phyloP scores from a whole-genome alignment of 2,329 filamentous ascomycete genomes.

The Trichophyton schoenleinii region DNA sequence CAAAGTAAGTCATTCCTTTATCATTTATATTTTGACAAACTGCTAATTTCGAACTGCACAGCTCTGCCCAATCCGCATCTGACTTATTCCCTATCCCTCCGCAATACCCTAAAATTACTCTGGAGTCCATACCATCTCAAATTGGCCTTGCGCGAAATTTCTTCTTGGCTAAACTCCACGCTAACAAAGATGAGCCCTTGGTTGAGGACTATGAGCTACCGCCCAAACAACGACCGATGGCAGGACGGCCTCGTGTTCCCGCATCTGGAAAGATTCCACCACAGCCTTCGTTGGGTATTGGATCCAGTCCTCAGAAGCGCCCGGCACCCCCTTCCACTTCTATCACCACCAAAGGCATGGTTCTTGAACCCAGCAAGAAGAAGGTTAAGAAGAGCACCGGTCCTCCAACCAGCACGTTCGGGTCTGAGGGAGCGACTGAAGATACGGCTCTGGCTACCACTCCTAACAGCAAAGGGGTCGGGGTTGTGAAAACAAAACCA shows the following conservation, averaged over 20 bases:
- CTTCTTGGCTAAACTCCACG: slow-evolving; percentile 78
- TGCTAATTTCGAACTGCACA: slow-evolving; percentile 11
- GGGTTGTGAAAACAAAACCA: not conserved
- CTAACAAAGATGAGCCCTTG: slow-evolving; percentile 68
- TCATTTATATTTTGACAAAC: slow-evolving; percentile 6
- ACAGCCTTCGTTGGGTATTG: slow-evolving; percentile 13
- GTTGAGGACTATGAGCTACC: slow-evolving; percentile 92
- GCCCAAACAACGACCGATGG: slow-evolving; percentile 61
- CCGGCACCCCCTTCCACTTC: slow-evolving; percentile 9
- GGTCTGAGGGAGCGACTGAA: slow-evolving; percentile 16
- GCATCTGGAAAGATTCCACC: slow-evolving; percentile 36
- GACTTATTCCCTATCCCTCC: slow-evolving; percentile 52
- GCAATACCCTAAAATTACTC: slow-evolving; percentile 63
- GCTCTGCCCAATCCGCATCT: slow-evolving; percentile 40
- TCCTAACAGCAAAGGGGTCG: slow-evolving; percentile 4
- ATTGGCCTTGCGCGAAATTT: slow-evolving; percentile 84
- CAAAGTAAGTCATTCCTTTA: slow-evolving; percentile 33
- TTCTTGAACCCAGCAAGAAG: slow-evolving; percentile 31
- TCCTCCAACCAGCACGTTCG: slow-evolving; percentile 18
- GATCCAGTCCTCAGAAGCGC: slow-evolving; percentile 10
- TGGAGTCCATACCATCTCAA: slow-evolving; percentile 62
- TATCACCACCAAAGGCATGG: slow-evolving; percentile 18
- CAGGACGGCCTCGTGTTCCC: slow-evolving; percentile 32
- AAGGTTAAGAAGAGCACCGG: slow-evolving; percentile 32
- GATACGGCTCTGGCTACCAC: not conserved